Evolutionary conservation across 306 rosid genomes (phyloP), one percentile per base, ranked within the genome.

Genomic region (Albizia julibrissin): DNA sequence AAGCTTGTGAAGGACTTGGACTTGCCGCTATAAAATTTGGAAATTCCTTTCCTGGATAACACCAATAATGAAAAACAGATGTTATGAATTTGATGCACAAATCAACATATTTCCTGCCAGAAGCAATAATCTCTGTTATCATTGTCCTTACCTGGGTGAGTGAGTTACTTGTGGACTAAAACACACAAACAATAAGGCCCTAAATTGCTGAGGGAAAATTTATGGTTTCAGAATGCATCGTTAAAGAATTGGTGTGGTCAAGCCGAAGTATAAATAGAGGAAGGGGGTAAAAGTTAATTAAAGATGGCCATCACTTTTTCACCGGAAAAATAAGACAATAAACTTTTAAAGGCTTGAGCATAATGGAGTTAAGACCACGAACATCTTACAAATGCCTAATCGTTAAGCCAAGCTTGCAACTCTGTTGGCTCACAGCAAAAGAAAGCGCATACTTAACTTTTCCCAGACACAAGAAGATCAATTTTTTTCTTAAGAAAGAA

Each of bases 1-100:
- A 95, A 83, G 87, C 91, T 87, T 50, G 99, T 93, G 92, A 86
- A 95, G 31, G 99, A 95, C 91, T 92, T 95, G 0, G 98, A 95
- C 80, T 91, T 95, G 43, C 99, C 99, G n/a, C 81, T 89, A 21
- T 93, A 95, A 70, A 95, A 95, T 80, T 56, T 89, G 47, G 99
- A 95, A 70, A 95, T 95, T 78, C 99, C 95, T 87, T 87, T 91
- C 93, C 99, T 95, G 93, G 80, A 80, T 85, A 62, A 49, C 79
- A 81, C 47, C 69, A 37, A 75, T 46, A 34, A 70, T 34, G 72
- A 68, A 33, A 54, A 1, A 71, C 24, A 6, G 6, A 2, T 22
- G 10, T 68, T 26, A 56, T 70, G 66, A 40, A 52, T 16, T 16
- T 11, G 14, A 19, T 64, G 29, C 10, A 59, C 21, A 65, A 16